phyloP scores from a whole-genome alignment of 768 basidiomycete species.

The Gloeopeniophorella convolvens region DNA sequence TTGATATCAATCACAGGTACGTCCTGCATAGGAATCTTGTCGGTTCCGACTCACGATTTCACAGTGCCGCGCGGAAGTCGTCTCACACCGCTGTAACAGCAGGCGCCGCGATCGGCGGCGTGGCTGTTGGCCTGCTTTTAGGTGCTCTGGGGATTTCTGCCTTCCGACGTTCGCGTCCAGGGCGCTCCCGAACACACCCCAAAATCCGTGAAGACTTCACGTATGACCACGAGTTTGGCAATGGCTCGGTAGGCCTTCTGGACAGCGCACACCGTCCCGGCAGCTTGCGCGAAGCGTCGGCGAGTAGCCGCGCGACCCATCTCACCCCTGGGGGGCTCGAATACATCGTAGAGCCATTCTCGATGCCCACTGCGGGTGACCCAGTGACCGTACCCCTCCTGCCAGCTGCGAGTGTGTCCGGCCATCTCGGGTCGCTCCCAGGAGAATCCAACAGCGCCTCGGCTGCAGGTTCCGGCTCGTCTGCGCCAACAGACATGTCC shows the following conservation, averaged over 20 bases:
- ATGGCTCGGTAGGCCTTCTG: not conserved
- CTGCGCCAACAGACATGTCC: constrained; percentile 2
- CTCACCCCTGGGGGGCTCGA: not conserved
- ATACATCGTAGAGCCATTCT: constrained; percentile 21
- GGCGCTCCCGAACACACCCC: not conserved
- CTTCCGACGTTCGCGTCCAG: not conserved
- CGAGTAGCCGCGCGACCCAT: not conserved
- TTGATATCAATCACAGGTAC: constrained; percentile 25
- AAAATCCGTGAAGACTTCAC: not conserved
- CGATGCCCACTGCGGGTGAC: constrained; percentile 7
- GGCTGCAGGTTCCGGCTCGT: constrained; percentile 6
- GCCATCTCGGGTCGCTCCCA: not conserved
- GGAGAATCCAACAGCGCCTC: constrained; percentile 1
- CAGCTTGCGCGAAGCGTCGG: not conserved
- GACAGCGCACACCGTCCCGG: not conserved
- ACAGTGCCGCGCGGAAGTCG: not conserved
- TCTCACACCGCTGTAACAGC: not conserved
- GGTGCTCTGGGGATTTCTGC: constrained; percentile 20
- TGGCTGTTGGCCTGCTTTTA: constrained; percentile 22
- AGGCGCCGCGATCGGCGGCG: constrained; percentile 24
- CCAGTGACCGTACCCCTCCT: constrained; percentile 2
- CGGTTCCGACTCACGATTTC: not conserved
- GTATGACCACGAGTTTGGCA: not conserved
- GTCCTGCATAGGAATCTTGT: not conserved
- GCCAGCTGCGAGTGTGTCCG: not conserved